Conservation (phyloP, 768 basidiomycete genomes). For the Suillus plorans region DNA sequence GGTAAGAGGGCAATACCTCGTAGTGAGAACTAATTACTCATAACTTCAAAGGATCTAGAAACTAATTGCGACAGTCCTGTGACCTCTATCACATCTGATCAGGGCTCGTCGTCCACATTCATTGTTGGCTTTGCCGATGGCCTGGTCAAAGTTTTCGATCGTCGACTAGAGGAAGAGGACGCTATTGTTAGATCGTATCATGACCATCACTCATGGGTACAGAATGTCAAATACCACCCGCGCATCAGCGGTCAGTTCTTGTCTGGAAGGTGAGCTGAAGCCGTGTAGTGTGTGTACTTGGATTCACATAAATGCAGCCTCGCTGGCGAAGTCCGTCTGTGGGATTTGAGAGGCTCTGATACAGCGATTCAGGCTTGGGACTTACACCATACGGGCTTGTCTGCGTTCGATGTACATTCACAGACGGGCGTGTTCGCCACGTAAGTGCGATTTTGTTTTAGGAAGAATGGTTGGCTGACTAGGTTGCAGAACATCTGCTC, state of each 20-base stretch:
- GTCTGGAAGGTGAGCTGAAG: slow-evolving; percentile 70
- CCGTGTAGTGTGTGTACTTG: not conserved
- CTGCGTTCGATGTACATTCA: slow-evolving; percentile 85
- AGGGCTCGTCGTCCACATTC: slow-evolving; percentile 74
- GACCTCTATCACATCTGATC: slow-evolving; percentile 80
- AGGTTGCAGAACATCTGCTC: slow-evolving; percentile 52
- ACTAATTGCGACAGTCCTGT: slow-evolving; percentile 90
- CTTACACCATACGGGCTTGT: slow-evolving; percentile 67
- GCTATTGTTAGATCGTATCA: slow-evolving; percentile 77
- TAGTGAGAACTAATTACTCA: slow-evolving; percentile 5
- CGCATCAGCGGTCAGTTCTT: slow-evolving; percentile 67
- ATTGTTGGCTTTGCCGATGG: slow-evolving; percentile 94
- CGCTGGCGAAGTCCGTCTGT: slow-evolving; percentile 87
- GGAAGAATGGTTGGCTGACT: slow-evolving; percentile 1
- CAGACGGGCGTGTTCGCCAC: slow-evolving; percentile 81
- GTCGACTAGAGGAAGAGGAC: slow-evolving; percentile 80
- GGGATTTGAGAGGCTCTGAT: slow-evolving; percentile 78
- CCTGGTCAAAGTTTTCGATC: slow-evolving; percentile 85
- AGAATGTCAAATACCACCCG: slow-evolving; percentile 86
- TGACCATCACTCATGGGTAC: slow-evolving; percentile 86
- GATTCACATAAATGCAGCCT: slow-evolving; percentile 46
- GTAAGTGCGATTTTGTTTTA: slow-evolving; percentile 45
- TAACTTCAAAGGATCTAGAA: slow-evolving; percentile 66
- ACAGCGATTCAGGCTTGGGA: slow-evolving; percentile 62
- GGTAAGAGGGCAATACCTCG: slow-evolving; percentile 42